Base-by-base conservation (phyloP, 2,329 filamentous ascomycete species). In the Pezicula neosporulosa region DNA sequence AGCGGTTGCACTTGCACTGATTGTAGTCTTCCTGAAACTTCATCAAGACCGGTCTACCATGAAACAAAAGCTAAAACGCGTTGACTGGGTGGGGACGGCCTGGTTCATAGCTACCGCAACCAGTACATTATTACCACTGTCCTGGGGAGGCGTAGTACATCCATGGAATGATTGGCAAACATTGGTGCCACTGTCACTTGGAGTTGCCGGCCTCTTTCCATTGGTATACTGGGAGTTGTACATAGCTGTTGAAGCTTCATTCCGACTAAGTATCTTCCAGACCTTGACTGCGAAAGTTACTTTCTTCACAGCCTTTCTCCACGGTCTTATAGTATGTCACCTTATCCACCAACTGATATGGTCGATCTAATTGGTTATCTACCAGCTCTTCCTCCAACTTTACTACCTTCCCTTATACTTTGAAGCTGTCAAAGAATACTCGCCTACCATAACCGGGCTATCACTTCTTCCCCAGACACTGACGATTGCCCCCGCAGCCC, bases 81-180 rank as follows among this genome's bases (percentile, higher is more conserved):
- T 87, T 19, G 84, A 88, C 62, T 87, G 78, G 74, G 50, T 80
- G 16, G 85, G 86, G 2, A 75, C 77, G 4, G 54, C 76, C 1
- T 62, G 88, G 4, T 86, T 87, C 61, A 72, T 85, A n/a, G 75
- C 70, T 9, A 77, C 77, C n/a, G 70, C 75, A 15, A 81, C 80
- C 0, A 75, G 74, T 35, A 78, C 85, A 59, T 65, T 85, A 30
- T 79, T 85, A 42, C 77, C 80, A 0, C 63, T 86, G 4, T 81
- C 81, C 1, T 83, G 80, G 72, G 85, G 51, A 35, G 83, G 82
- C 27, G 74, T 85, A 13, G 77, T 83, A 67, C 86, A 85, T 62
- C 61, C 73, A 0, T 88, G 84, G 84, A 63, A 68, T 44, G 80
- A 75, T 8, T 85, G 78, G 73, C 72, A 74, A 1, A 84, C 81